Conservation (phyloP, 2,329 filamentous ascomycete species). For the Fusarium vanettenii region DNA sequence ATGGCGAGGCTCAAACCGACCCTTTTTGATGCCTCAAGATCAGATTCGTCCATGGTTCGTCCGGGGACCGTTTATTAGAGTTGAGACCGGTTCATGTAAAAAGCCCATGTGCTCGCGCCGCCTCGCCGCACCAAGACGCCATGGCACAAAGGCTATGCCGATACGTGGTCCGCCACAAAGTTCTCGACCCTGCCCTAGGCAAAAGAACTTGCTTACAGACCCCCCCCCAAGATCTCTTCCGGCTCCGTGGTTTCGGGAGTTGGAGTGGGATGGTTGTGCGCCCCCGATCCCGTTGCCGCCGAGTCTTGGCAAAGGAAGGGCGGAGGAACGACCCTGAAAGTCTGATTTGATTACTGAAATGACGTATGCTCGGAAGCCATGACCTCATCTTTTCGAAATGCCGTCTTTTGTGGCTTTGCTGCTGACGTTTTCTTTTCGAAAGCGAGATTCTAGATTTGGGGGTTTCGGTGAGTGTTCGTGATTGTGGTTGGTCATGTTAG, state of each 20-base stretch:
- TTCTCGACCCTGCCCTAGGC: background rate
- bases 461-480: background rate
- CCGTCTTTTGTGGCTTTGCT: background rate
- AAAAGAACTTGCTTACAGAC: background rate
- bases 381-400: slow-evolving; percentile 23
- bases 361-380: background rate
- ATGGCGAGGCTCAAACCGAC: slow-evolving; percentile 9
- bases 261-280: slow-evolving; percentile 9
- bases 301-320: slow-evolving; percentile 38
- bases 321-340: slow-evolving; percentile 29
- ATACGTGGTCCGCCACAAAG: slow-evolving; percentile 13
- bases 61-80: slow-evolving; percentile 30
- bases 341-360: slow-evolving; percentile 16
- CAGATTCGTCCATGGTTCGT: background rate
- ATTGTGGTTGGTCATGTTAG: background rate
- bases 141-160: slow-evolving; percentile 3
- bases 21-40: slow-evolving; percentile 20
- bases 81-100: slow-evolving; percentile 31
- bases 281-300: slow-evolving; percentile 36
- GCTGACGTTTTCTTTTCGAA: background rate
- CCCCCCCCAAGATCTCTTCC: background rate
- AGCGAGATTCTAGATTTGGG: background rate
- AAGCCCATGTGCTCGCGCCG: slow-evolving; percentile 20
- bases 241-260: slow-evolving; percentile 35
- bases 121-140: slow-evolving; percentile 31